A percentile compares a stretch with the other conserved stretches of the same genome.
Evolutionary conservation across 2,329 filamentous ascomycete species (phyloP).

Genomic region (Colletotrichum sp.): DNA sequence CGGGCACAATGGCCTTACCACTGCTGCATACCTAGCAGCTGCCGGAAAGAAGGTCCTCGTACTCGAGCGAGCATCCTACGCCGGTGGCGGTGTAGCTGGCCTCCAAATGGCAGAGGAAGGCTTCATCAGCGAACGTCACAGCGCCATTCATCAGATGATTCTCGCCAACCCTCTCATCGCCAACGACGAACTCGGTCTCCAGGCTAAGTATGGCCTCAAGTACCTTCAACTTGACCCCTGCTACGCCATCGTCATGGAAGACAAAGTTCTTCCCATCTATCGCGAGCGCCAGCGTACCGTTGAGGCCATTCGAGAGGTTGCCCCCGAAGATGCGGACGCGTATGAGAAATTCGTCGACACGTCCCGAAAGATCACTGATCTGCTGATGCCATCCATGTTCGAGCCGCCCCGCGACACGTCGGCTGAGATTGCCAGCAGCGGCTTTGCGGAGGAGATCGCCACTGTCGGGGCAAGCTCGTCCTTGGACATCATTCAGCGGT

Average conservation of each 20-base stretch:
- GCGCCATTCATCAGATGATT: background rate
- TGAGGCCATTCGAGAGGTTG: background rate
- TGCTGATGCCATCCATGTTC: background rate
- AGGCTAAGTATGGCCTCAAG: background rate
- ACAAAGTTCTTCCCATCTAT: background rate
- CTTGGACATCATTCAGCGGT: background rate
- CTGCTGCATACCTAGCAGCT: conserved; percentile 14
- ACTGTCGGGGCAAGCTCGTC: background rate
- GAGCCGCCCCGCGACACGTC: background rate
- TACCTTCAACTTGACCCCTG: background rate
- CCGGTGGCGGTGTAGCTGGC: conserved; percentile 4
- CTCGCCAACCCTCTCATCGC: background rate
- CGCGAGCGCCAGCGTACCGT: background rate
- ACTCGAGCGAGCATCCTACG: background rate
- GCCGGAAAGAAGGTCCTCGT: conserved; percentile 10
- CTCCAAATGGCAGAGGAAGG: background rate
- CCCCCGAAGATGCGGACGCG: background rate
- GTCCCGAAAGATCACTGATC: background rate
- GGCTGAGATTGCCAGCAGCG: background rate
- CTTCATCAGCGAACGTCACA: background rate
- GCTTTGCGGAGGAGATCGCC: background rate
- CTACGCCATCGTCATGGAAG: background rate
- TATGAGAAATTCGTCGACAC: background rate
- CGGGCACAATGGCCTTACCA: conserved; percentile 15
- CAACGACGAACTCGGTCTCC: background rate